Conservation (phyloP, 2,329 filamentous ascomycete species). For the Canariomyces notabilis region DNA sequence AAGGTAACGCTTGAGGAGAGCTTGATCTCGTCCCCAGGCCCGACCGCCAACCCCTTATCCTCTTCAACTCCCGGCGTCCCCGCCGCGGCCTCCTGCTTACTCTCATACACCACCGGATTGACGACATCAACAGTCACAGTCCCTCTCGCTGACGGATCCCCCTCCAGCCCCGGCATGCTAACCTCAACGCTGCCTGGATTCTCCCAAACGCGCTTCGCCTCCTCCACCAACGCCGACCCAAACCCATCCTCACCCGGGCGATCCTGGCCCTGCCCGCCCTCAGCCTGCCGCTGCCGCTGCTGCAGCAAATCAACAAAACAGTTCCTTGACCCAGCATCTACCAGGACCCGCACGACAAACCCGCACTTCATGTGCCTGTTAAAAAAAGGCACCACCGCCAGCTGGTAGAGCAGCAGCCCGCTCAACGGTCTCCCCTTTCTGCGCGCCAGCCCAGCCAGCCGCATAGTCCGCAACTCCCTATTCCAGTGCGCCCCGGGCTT, state of each 20-base stretch:
- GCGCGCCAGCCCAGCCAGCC: slow-evolving; percentile 13
- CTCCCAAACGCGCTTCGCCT: slow-evolving; percentile 17
- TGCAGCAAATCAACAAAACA: slow-evolving; percentile 15
- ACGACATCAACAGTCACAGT: slow-evolving; percentile 14
- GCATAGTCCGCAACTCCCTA: slow-evolving; percentile 17
- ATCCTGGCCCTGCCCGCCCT: too few relatives aligned
- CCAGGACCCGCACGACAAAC: slow-evolving; percentile 18
- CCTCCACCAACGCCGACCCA: slow-evolving; percentile 9
- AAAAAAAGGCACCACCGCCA: slow-evolving; percentile 21
- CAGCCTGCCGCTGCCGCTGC: background rate
- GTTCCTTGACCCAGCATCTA: slow-evolving; percentile 6
- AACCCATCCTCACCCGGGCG: slow-evolving; percentile 5
- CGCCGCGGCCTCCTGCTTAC: background rate
- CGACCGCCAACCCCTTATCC: background rate
- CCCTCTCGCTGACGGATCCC: background rate
- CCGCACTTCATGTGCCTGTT: slow-evolving; percentile 18
- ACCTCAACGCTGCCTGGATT: slow-evolving; percentile 15
- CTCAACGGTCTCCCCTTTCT: background rate
- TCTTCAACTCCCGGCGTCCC: too few relatives aligned
- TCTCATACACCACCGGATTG: slow-evolving; percentile 14
- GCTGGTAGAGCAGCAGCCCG: slow-evolving; percentile 15
- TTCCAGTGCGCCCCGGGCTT: slow-evolving; percentile 16
- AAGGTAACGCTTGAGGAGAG: slow-evolving; percentile 15
- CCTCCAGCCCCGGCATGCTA: background rate
- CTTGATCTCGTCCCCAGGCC: slow-evolving; percentile 5